A percentile compares a stretch with the other conserved stretches of the same genome.
Conservation (phyloP, 148 eudicot genomes). For the Cornus controversa region DNA sequence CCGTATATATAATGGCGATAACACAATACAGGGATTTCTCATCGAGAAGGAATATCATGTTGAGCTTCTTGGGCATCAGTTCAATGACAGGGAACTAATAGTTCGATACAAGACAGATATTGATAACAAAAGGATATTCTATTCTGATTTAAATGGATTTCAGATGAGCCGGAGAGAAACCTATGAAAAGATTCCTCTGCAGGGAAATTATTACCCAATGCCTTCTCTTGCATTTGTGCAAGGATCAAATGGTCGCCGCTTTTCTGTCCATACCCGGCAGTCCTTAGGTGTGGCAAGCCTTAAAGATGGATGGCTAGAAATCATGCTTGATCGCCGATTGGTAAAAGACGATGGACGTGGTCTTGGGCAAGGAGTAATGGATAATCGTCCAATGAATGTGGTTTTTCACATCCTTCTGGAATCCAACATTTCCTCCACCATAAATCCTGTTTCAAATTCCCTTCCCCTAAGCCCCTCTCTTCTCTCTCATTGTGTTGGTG, state of each 20-base stretch:
- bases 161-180: slow-evolving; percentile 98
- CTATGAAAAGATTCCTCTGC: slow-evolving; percentile 88
- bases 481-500: slow-evolving; percentile 74
- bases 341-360: slow-evolving; percentile 89
- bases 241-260: slow-evolving; percentile 72
- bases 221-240: slow-evolving; percentile 93
- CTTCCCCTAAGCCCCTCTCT: slow-evolving; percentile 75
- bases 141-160: slow-evolving; percentile 89
- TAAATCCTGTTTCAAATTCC: slow-evolving; percentile 44
- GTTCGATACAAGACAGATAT: slow-evolving; percentile 84
- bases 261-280: slow-evolving; percentile 85
- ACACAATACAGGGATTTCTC: slow-evolving; percentile 60
- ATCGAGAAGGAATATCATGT: slow-evolving; percentile 98
- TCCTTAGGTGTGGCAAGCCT: slow-evolving; percentile 91
- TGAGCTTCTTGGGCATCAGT: slow-evolving; percentile 61
- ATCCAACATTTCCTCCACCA: slow-evolving; percentile 62
- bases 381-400: slow-evolving; percentile 85
- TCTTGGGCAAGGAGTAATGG: slow-evolving; percentile 92
- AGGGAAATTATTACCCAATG: slow-evolving; percentile 98
- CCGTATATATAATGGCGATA: slow-evolving; percentile 59
- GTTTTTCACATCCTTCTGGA: slow-evolving; percentile 74
- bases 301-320: slow-evolving; percentile 77
- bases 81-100: slow-evolving; percentile 75
- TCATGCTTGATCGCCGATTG: slow-evolving; percentile 95
- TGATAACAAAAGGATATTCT: slow-evolving; percentile 67